Percentiles rank a stretch among this genome's conserved stretches.
Evolutionary conservation across 345 rosid species (phyloP).

Genomic region (Pistacia vera): DNA sequence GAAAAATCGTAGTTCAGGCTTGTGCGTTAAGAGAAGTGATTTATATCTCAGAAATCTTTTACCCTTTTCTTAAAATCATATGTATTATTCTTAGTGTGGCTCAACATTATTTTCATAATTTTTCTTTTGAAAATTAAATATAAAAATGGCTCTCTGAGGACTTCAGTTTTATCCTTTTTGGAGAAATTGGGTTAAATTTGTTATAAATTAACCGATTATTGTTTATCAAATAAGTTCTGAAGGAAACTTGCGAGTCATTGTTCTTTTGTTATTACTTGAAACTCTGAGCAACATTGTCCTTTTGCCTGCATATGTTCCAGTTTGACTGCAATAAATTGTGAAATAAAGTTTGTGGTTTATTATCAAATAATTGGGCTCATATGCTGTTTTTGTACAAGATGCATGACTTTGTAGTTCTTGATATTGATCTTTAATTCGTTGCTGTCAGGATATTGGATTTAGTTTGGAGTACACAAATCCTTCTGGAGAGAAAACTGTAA

Average conservation of each 20-base stretch:
- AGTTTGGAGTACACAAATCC: slow-evolving; percentile 78
- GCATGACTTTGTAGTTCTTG: slow-evolving; percentile 7
- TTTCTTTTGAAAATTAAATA: no score
- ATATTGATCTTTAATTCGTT: slow-evolving; percentile 12
- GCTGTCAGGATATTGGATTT: slow-evolving; percentile 88
- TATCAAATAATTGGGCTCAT: neutral
- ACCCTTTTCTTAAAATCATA: no score
- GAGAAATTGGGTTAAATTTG: no score
- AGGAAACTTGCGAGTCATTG: neutral
- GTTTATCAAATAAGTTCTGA: neutral
- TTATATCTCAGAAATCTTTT: neutral
- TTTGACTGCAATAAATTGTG: neutral
- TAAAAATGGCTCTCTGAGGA: no score
- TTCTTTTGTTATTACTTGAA: neutral
- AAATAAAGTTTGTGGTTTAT: neutral
- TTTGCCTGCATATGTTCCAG: neutral
- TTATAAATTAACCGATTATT: no score
- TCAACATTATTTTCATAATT: no score
- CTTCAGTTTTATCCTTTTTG: no score
- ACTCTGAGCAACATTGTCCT: neutral
- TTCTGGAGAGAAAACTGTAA: slow-evolving; percentile 76
- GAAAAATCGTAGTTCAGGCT: no score
- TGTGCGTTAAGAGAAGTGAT: no score
- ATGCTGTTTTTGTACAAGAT: slow-evolving; percentile 7
- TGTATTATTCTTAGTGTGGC: no score